A percentile compares a stretch with the other conserved stretches of the same genome.
Evolutionary conservation across 176 grass and related monocot species (phyloP).

Genomic region (Ensete ventricosum): DNA sequence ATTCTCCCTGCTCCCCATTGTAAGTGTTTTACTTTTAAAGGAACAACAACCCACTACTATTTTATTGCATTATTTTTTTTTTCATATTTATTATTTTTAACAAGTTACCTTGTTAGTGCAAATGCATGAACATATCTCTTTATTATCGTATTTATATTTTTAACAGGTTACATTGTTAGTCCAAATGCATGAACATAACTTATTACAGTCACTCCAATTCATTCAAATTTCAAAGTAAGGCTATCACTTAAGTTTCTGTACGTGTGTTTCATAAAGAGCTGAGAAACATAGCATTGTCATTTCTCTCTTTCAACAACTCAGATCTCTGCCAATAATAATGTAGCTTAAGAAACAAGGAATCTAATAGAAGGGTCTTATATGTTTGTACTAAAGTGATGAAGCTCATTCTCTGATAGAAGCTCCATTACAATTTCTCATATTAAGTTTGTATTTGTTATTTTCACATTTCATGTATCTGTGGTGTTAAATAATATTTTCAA

Average conservation of each 20-base stretch:
- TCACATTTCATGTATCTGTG: background rate
- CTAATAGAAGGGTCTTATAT: too few relatives aligned
- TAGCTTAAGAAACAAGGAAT: background rate
- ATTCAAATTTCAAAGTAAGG: background rate
- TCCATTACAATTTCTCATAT: background rate
- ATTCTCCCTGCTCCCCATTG: constrained; percentile 76
- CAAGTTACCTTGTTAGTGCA: too few relatives aligned
- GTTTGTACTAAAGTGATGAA: background rate
- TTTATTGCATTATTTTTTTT: too few relatives aligned
- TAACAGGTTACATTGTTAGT: background rate
- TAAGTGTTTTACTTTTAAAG: constrained; percentile 42
- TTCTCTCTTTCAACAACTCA: too few relatives aligned
- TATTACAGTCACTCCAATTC: background rate
- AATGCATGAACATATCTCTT: too few relatives aligned
- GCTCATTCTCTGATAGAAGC: background rate
- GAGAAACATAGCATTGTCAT: background rate
- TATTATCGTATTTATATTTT: background rate
- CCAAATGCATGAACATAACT: background rate
- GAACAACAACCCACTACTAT: too few relatives aligned
- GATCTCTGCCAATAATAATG: background rate
- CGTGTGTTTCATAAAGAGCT: background rate
- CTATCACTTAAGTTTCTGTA: background rate
- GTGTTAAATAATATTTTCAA: background rate
- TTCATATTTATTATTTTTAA: too few relatives aligned
- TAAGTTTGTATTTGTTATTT: background rate